phyloP scores from a whole-genome alignment of 2,329 filamentous ascomycete genomes.

The Plectosphaerella cucumerina region DNA sequence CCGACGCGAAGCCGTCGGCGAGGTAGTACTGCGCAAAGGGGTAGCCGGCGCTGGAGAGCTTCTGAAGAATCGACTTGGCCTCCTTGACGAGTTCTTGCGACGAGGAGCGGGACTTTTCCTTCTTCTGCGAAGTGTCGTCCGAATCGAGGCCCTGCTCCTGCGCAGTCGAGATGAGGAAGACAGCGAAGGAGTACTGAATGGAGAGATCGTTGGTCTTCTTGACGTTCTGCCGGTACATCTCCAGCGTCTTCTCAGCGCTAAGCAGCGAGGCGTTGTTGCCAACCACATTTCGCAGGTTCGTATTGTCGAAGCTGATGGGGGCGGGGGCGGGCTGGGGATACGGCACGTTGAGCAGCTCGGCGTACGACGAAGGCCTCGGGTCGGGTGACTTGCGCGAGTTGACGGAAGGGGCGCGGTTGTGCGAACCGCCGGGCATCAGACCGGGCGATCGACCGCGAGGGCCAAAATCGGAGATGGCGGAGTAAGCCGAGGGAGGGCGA shows the following conservation, averaged over 20 bases:
- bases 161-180: constrained; percentile 88
- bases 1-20: constrained; percentile 88
- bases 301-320: constrained; percentile 73
- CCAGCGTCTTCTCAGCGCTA: constrained; percentile 87
- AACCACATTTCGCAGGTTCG: constrained; percentile 70
- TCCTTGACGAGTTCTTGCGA: constrained; percentile 74
- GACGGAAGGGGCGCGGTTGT: constrained; percentile 42
- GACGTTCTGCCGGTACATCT: constrained; percentile 96
- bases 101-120: constrained; percentile 44
- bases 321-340: constrained; percentile 74
- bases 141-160: constrained; percentile 66
- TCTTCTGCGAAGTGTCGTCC: constrained; percentile 41
- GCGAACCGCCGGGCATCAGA: constrained; percentile 34
- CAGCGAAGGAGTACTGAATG: constrained; percentile 93
- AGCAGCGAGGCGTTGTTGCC: constrained; percentile 89
- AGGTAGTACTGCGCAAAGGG: constrained; percentile 98
- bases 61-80: constrained; percentile 84
- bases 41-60: constrained; percentile 80
- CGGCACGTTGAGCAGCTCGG: constrained; percentile 60
- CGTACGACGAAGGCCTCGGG: constrained; percentile 47
- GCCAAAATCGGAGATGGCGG: constrained; percentile 65
- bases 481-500: constrained; percentile 74
- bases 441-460: constrained; percentile 59
- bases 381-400: constrained; percentile 54
- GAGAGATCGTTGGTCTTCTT: constrained; percentile 92